A percentile compares a stretch with the other conserved stretches of the same genome.
These are phyloP conservation scores for Cutaneotrichosporon cyanovorans DNA, from an alignment of 1,284 basidiomycete genomes.

Conservation along the genomic window DNA sequence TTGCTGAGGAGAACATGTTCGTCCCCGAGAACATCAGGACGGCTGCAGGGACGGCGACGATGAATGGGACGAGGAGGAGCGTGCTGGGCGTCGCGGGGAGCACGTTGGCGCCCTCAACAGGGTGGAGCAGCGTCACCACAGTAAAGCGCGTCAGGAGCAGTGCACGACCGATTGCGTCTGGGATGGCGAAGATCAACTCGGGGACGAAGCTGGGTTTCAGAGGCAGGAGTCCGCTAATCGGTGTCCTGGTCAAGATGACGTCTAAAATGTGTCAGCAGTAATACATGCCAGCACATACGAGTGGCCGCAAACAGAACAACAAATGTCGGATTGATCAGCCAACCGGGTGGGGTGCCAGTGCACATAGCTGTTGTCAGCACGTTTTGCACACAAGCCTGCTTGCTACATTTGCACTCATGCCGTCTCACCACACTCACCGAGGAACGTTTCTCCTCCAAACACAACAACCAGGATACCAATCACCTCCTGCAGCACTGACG, in stretches of 20 bases:
- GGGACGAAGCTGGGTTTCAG: conserved; percentile 22
- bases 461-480: conserved; percentile 40
- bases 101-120: not conserved
- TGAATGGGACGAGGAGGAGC: conserved; percentile 40
- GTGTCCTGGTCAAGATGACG: conserved; percentile 36
- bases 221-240: conserved; percentile 31
- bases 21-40: conserved; percentile 33
- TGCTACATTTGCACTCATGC: not conserved
- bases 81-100: conserved; percentile 34
- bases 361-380: conserved; percentile 27
- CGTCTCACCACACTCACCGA: conserved; percentile 38
- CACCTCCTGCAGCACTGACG: conserved; percentile 34
- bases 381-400: not conserved
- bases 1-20: conserved; percentile 34
- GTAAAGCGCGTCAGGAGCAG: conserved; percentile 43
- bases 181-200: conserved; percentile 34
- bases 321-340: conserved; percentile 39
- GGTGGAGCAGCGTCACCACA: conserved; percentile 30
- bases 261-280: conserved; percentile 22
- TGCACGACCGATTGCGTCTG: conserved; percentile 42
- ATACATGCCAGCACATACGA: conserved; percentile 22
- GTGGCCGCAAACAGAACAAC: conserved; percentile 28
- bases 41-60: conserved; percentile 41
- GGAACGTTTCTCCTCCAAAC: conserved; percentile 45
- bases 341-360: conserved; percentile 37